Evolutionary conservation across 768 basidiomycete species (phyloP).

Genomic region (Termitomyces sp.): DNA sequence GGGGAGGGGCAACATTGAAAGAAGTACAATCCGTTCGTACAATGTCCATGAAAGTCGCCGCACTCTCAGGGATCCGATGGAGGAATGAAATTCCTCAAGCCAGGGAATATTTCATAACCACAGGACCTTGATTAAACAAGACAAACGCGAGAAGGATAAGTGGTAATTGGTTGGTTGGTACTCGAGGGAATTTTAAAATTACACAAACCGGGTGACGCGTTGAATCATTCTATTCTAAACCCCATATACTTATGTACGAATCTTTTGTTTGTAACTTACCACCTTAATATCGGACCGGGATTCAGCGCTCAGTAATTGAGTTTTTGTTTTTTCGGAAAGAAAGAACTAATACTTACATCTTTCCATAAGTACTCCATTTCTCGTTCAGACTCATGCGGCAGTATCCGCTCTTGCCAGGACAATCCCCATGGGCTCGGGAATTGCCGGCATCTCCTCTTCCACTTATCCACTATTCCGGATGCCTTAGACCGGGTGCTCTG

Average conservation of each 20-base stretch:
- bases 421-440: no score
- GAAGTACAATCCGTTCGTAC: conserved; percentile 49
- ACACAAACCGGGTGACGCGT: no score
- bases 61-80: conserved; percentile 46
- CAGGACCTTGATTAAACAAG: not conserved
- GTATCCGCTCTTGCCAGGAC: not conserved
- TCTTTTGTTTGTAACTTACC: no score
- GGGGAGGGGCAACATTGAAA: conserved; percentile 50
- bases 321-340: no score
- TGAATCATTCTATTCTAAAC: no score
- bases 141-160: not conserved
- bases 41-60: conserved; percentile 48
- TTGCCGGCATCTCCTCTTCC: not conserved
- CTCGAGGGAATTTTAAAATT: not conserved
- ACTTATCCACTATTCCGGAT: no score
- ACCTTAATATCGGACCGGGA: not conserved
- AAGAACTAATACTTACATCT: no score
- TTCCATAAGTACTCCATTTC: no score
- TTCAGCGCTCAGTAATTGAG: no score
- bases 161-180: not conserved
- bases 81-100: conserved; percentile 46
- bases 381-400: not conserved
- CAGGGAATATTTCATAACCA: conserved; percentile 6
- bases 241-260: no score
- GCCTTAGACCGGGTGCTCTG: no score